Percentiles rank a stretch among this genome's conserved stretches.
Evolutionary conservation across 75 land plant species (phyloP).

Genomic region (Ceratopteris richardii): DNA sequence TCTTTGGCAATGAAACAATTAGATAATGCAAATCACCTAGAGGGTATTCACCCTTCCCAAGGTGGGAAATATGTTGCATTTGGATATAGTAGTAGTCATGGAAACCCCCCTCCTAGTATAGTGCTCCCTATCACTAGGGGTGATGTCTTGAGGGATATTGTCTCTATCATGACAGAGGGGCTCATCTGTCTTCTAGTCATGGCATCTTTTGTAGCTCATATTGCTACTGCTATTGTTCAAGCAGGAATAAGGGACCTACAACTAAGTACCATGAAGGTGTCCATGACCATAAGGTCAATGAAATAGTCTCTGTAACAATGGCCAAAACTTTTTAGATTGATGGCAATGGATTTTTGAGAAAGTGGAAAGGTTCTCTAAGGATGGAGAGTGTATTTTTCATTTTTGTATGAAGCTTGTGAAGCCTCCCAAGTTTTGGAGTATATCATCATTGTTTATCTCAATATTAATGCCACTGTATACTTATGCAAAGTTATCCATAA

Average conservation of each 20-base stretch:
- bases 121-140: constrained; percentile 31
- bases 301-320: constrained; percentile 79
- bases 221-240: constrained; percentile 75
- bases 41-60: constrained; percentile 80
- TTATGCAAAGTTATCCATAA: too few relatives aligned
- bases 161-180: constrained; percentile 65
- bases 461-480: too few relatives aligned
- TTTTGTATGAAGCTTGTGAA: too few relatives aligned
- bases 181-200: constrained; percentile 63
- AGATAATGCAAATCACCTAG: constrained; percentile 72
- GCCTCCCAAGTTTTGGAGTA: too few relatives aligned
- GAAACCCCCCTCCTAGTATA: constrained; percentile 14
- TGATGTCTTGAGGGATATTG: constrained; percentile 55
- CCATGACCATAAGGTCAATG: constrained; percentile 85
- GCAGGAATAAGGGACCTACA: constrained; percentile 64
- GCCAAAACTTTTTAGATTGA: constrained; percentile 84
- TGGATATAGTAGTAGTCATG: constrained; percentile 47
- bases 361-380: constrained; percentile 79
- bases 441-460: too few relatives aligned
- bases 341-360: constrained; percentile 87
- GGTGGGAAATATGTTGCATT: constrained; percentile 98
- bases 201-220: constrained; percentile 84
- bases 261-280: constrained; percentile 92
- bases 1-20: constrained; percentile 72
- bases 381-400: too few relatives aligned